Evolutionary conservation across 495 filamentous ascomycete genomes (phyloP), one percentile per base, ranked within the genome.

Genomic region (Tetracladium setigerum): DNA sequence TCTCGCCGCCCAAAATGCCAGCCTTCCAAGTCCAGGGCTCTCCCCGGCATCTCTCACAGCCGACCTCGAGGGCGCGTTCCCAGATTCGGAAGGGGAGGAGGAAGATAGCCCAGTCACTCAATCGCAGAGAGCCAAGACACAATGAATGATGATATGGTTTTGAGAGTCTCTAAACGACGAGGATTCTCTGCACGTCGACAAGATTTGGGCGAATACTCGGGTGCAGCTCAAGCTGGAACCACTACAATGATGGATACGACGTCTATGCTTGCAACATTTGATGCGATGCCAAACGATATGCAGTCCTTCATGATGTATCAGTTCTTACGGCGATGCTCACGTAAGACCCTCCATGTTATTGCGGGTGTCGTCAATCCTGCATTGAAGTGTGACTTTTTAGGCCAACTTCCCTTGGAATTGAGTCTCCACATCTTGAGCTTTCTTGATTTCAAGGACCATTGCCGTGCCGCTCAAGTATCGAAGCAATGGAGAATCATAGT

Each of bases 301-400:
- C 88, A 97, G 62, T 83, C 79, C 0, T 95, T 94, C 59, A 78
- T 99, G 58, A 95, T 97, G 85, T 96, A 91, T 59, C 89, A 97
- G 56, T 78, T 99, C 31, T 72, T 99, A 18, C 82, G 84, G 27
- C 79, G 94, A 34, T 95, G 92, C 63, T 77, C 87, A 5, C 86
- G 95, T 53, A 86, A 87, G 16, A 95, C 90, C 0, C 73, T 99
- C 1, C 89, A 89, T 62, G 82, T 95, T 40, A 85, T 99, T 54
- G 88, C 94, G 17, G 83, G 88, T 52, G 82, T 89, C 30, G 90
- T 99, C 47, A 95, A 95, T 62, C 94, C 94, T 5, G 89, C 91
- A n/a, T 66, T 99, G 50, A 95, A 95, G 65, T 94, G 87, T 59
- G 91, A 99, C 61, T 95, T 95, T 57, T 61, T 99, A 49, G 73